A percentile compares a stretch with the other conserved stretches of the same genome.
phyloP scores from a whole-genome alignment of 768 basidiomycete genomes.

The Suillus variegatus region DNA sequence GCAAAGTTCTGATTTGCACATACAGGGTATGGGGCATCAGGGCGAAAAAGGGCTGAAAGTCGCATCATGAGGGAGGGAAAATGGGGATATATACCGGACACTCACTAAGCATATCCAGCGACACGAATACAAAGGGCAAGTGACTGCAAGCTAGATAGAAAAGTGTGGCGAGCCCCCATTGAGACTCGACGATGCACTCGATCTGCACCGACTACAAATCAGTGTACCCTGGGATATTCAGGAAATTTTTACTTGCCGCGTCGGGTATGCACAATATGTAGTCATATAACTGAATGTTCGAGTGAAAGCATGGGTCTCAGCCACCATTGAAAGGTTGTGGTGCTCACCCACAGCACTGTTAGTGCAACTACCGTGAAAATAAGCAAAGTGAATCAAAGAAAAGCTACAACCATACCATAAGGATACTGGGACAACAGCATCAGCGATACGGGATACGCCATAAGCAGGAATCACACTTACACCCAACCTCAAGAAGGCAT shows the following conservation, averaged over 20 bases:
- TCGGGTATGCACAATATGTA: not conserved
- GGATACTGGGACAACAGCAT: not conserved
- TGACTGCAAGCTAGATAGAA: not conserved
- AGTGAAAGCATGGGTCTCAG: not conserved
- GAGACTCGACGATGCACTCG: slow-evolving; percentile 38
- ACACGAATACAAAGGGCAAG: not conserved
- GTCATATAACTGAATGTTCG: not conserved
- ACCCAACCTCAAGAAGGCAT: too few relatives aligned
- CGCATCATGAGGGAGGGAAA: not conserved
- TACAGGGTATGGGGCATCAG: not conserved
- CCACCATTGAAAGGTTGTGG: not conserved
- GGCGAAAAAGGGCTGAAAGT: not conserved
- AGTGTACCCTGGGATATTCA: not conserved
- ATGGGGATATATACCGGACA: not conserved
- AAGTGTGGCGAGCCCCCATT: not conserved
- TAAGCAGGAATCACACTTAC: not conserved
- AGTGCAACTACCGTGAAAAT: not conserved
- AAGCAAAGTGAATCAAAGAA: not conserved
- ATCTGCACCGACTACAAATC: slow-evolving; percentile 17
- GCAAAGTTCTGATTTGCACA: not conserved
- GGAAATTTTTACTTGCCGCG: not conserved
- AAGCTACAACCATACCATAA: not conserved
- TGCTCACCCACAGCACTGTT: not conserved
- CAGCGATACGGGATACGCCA: not conserved
- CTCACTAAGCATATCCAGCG: not conserved